phyloP scores from a whole-genome alignment of 2,329 filamentous ascomycete genomes.

The Mycosphaerella sp. region DNA sequence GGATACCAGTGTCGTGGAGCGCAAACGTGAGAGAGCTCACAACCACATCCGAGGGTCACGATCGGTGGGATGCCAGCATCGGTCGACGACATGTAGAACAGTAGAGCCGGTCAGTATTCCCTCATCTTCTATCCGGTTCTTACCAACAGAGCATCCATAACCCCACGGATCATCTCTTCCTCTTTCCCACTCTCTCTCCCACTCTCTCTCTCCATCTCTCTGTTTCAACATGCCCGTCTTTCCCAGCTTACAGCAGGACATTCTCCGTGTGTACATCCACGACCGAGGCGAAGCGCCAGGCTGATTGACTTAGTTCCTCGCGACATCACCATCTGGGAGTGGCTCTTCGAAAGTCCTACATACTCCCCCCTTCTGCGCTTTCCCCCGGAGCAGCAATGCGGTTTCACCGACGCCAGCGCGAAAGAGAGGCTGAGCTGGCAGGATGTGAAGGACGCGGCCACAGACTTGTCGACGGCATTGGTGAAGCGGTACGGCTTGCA shows the following conservation, averaged over 20 bases:
- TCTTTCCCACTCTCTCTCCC: no score
- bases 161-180: background rate
- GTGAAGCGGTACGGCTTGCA: slow-evolving; percentile 50
- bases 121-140: no score
- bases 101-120: background rate
- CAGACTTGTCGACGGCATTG: slow-evolving; percentile 55
- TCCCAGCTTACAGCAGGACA: slow-evolving; percentile 23
- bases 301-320: slow-evolving; percentile 43
- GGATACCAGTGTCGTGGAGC: no score
- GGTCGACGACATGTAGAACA: background rate
- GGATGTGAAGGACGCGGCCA: slow-evolving; percentile 53
- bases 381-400: slow-evolving; percentile 39
- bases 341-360: slow-evolving; percentile 51
- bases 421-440: slow-evolving; percentile 53
- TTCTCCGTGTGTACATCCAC: slow-evolving; percentile 15
- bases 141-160: no score
- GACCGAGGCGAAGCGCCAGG: background rate
- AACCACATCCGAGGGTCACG: slow-evolving; percentile 7
- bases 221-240: slow-evolving; percentile 17
- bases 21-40: background rate
- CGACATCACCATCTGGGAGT: slow-evolving; percentile 54
- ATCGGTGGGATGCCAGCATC: background rate
- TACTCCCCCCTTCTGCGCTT: slow-evolving; percentile 45
- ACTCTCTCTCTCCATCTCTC: background rate
- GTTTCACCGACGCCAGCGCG: slow-evolving; percentile 54